Percentiles rank a stretch among this genome's conserved stretches.
phyloP scores from a whole-genome alignment of 2,329 filamentous ascomycete genomes.

The Penicillium sp. region DNA sequence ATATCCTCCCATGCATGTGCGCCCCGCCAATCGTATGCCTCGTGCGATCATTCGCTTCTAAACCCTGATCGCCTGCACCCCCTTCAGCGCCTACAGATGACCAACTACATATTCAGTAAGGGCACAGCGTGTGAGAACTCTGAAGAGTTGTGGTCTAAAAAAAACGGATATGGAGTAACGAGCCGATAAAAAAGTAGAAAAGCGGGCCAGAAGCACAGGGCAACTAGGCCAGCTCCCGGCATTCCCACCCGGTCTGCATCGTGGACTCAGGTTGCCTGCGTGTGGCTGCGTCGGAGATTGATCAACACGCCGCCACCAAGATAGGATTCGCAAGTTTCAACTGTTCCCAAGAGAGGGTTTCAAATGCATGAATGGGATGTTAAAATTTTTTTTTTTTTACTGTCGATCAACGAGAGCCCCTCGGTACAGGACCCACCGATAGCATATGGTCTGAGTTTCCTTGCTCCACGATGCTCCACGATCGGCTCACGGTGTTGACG shows the following conservation, averaged over 20 bases:
- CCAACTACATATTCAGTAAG: slow-evolving; percentile 7
- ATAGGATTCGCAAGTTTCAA: slow-evolving; percentile 7
- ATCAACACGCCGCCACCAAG: slow-evolving; percentile 12
- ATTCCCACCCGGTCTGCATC: slow-evolving; percentile 24
- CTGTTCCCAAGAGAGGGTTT: neutral
- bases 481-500: slow-evolving; percentile 7
- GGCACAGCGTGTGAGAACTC: slow-evolving; percentile 2
- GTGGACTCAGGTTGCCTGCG: slow-evolving; percentile 15
- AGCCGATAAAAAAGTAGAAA: slow-evolving; percentile 7
- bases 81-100: slow-evolving; percentile 13
- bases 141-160: neutral
- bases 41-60: slow-evolving; percentile 10
- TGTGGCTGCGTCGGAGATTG: slow-evolving; percentile 18
- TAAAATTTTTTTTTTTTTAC: slow-evolving; percentile 4
- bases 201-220: slow-evolving; percentile 23
- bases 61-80: slow-evolving; percentile 10
- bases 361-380: slow-evolving; percentile 9
- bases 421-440: slow-evolving; percentile 10
- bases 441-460: slow-evolving; percentile 12
- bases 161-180: neutral
- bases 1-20: slow-evolving; percentile 11
- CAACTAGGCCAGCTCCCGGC: slow-evolving; percentile 19
- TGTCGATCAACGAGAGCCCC: slow-evolving; percentile 12
- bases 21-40: slow-evolving; percentile 10
- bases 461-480: slow-evolving; percentile 13